A percentile compares a stretch with the other conserved stretches of the same genome.
Evolutionary conservation across 495 filamentous ascomycete genomes (phyloP).

Genomic region (Penicillium angulare): DNA sequence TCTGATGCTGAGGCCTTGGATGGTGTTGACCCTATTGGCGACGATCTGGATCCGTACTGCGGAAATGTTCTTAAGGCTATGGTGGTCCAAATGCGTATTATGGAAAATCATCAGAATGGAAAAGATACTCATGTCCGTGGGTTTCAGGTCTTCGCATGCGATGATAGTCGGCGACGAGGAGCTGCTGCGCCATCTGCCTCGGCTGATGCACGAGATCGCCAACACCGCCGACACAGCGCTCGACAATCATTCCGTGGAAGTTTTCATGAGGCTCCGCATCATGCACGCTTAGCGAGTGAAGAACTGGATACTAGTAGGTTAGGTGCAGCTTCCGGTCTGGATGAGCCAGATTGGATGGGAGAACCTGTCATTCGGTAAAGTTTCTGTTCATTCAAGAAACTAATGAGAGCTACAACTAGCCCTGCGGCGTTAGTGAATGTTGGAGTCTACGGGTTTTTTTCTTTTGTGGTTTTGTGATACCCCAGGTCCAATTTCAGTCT

Average conservation of each 20-base stretch:
- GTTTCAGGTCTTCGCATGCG: slow-evolving; percentile 83
- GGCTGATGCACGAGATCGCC: slow-evolving; percentile 29
- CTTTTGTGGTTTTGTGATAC: slow-evolving; percentile 32
- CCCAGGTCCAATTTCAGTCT: slow-evolving; percentile 17
- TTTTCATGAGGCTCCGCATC: slow-evolving; percentile 19
- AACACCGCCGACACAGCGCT: slow-evolving; percentile 28
- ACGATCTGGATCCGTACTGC: slow-evolving; percentile 42
- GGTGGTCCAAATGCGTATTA: slow-evolving; percentile 80
- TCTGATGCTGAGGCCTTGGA: not conserved
- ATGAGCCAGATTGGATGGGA: slow-evolving; percentile 61
- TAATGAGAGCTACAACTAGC: not conserved
- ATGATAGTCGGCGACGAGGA: slow-evolving; percentile 46
- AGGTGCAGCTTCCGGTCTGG: slow-evolving; percentile 28
- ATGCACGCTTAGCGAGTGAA: slow-evolving; percentile 16
- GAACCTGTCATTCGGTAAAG: slow-evolving; percentile 54
- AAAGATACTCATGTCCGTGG: slow-evolving; percentile 97
- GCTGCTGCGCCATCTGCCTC: slow-evolving; percentile 39
- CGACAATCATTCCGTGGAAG: slow-evolving; percentile 29
- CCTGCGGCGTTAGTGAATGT: slow-evolving; percentile 2
- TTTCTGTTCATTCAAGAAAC: too few species aligned
- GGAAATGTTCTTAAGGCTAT: slow-evolving; percentile 77
- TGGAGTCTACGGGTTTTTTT: slow-evolving; percentile 12
- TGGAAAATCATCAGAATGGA: slow-evolving; percentile 98
- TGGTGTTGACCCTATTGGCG: slow-evolving; percentile 1
- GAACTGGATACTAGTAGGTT: slow-evolving; percentile 26